phyloP scores from a whole-genome alignment of 2,329 filamentous ascomycete species.

The Colletotrichum costaricense region DNA sequence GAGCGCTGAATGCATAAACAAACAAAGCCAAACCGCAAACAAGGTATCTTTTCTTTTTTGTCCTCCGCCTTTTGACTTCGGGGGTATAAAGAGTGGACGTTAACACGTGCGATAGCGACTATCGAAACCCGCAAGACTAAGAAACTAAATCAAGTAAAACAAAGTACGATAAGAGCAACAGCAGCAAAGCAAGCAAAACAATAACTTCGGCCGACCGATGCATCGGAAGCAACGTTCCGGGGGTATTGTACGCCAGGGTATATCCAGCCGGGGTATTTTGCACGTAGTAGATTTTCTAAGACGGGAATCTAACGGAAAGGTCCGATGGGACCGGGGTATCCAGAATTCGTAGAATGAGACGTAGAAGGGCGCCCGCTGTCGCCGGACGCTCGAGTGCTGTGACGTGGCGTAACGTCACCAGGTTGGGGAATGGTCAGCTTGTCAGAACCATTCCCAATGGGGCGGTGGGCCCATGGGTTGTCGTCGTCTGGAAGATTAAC shows the following conservation, averaged over 20 bases:
- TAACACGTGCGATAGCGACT: conserved; percentile 38
- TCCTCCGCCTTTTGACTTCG: conserved; percentile 34
- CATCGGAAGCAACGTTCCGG: conserved; percentile 55
- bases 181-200: conserved; percentile 46
- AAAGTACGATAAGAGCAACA: conserved; percentile 41
- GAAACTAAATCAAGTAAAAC: conserved; percentile 40
- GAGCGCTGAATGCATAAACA: conserved; percentile 22
- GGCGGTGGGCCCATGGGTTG: conserved; percentile 71
- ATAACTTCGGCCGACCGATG: conserved; percentile 58
- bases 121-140: conserved; percentile 33
- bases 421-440: conserved; percentile 76
- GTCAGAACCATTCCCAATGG: conserved; percentile 73
- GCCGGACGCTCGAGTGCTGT: conserved; percentile 85
- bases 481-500: conserved; percentile 95
- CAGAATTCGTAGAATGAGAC: conserved; percentile 94
- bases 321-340: conserved; percentile 93
- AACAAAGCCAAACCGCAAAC: conserved; percentile 27
- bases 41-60: conserved; percentile 38
- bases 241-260: conserved; percentile 73
- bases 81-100: conserved; percentile 39
- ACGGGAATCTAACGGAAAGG: conserved; percentile 81
- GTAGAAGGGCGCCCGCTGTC: conserved; percentile 93
- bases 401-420: conserved; percentile 86
- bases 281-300: conserved; percentile 58
- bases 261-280: conserved; percentile 73